Evolutionary conservation across 1,284 basidiomycete genomes (phyloP), one percentile per base, ranked within the genome.

Genomic region (Cryptococcus sp.): DNA sequence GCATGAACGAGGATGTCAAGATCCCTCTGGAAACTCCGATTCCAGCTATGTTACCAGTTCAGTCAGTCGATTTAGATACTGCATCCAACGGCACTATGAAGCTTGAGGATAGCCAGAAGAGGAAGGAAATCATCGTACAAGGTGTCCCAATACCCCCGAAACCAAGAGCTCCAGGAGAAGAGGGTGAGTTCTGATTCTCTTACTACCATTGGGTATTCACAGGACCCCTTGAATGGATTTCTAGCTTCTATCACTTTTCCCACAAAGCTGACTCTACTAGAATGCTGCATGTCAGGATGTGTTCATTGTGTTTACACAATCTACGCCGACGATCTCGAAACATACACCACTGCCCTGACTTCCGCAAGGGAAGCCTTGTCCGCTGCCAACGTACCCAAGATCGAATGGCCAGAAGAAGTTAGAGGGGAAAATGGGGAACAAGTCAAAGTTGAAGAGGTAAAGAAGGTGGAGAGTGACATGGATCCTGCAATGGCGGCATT

Each of bases 281-380:
- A 91, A 75, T 92, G 90, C 74, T 93, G 90, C 76, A 92, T 91
- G 89, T 90, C 88, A 7, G 89, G 89, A 34, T 94, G 91, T 66
- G 88, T 89, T 0, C 78, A 91, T 37, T 94, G 91, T 73, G 88
- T 93, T 5, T 88, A 93, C 71, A 90, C 91, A 63, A 76, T 93
- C 32, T 90, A 93, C 73, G 83, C 87, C 53, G 89, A 91, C 49
- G 83, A 87, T 0, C 73, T 90, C 3, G 78, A 80, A n/a, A 79
- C 79, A 10, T 90, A 90, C 74, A 81, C 82, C 36, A 76, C 80
- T 5, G 80, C 84, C 1, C 63, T 92, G 1, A 67, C 67, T 1
- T 65, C 77, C 0, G 76, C 91, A 2, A 83, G 82, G 11, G 58
- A 71, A 3, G 78, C 82, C 4, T 81, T 93, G 6, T 53, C 65